Percentiles rank a stretch among this genome's conserved stretches.
These are phyloP conservation scores for Malus hybrid DNA, from an alignment of 331 rosid genomes.

Conservation along the genomic window DNA sequence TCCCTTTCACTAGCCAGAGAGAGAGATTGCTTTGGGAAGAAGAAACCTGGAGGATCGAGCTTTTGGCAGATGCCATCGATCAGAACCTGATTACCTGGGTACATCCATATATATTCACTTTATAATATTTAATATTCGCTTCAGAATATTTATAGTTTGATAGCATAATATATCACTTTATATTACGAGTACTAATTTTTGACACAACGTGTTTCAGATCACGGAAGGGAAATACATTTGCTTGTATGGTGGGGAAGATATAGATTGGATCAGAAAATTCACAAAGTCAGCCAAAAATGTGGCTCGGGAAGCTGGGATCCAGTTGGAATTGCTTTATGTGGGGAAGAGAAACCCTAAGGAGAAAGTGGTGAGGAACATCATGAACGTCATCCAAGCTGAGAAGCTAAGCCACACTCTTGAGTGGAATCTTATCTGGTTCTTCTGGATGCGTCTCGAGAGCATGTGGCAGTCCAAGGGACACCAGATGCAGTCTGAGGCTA, in stretches of 20 bases:
- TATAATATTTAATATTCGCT: background rate
- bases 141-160: background rate
- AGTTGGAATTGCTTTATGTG: slow-evolving; percentile 46
- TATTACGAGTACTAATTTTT: background rate
- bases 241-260: slow-evolving; percentile 60
- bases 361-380: slow-evolving; percentile 12
- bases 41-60: slow-evolving; percentile 17
- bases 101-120: background rate
- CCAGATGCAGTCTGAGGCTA: slow-evolving; percentile 6
- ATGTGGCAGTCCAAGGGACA: slow-evolving; percentile 65
- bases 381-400: slow-evolving; percentile 17
- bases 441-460: slow-evolving; percentile 68
- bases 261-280: slow-evolving; percentile 50
- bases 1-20: slow-evolving; percentile 17
- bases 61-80: slow-evolving; percentile 19
- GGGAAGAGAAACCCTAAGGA: slow-evolving; percentile 54
- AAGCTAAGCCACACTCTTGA: slow-evolving; percentile 32
- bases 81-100: slow-evolving; percentile 12
- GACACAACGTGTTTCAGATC: slow-evolving; percentile 16
- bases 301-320: slow-evolving; percentile 24
- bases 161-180: background rate
- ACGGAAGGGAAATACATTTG: slow-evolving; percentile 42
- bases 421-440: slow-evolving; percentile 45
- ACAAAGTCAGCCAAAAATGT: slow-evolving; percentile 18
- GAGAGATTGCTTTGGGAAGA: slow-evolving; percentile 28